Conservation (phyloP, 2,329 filamentous ascomycete species). For the Aspergillus persii region DNA sequence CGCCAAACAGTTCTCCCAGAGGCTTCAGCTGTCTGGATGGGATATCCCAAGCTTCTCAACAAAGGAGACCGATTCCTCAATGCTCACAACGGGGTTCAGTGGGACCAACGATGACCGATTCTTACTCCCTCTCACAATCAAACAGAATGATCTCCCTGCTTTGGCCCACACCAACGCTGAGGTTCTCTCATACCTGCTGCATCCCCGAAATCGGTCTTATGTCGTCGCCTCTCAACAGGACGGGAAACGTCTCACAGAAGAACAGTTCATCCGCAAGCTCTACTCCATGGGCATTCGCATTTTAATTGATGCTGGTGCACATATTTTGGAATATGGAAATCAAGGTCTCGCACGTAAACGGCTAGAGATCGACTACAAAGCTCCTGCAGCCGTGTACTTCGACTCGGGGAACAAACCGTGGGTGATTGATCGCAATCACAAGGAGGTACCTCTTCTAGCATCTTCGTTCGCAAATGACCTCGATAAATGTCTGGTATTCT, state of each 20-base stretch:
- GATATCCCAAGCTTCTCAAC: slow-evolving; percentile 56
- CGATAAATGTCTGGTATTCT: slow-evolving; percentile 54
- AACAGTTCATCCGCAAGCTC: slow-evolving; percentile 46
- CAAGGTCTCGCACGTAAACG: slow-evolving; percentile 49
- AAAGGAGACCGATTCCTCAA: neutral
- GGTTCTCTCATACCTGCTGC: slow-evolving; percentile 59
- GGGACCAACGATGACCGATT: slow-evolving; percentile 66
- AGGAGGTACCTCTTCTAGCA: slow-evolving; percentile 48
- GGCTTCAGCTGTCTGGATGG: slow-evolving; percentile 66
- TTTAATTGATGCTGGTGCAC: slow-evolving; percentile 64
- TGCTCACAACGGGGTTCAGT: slow-evolving; percentile 65
- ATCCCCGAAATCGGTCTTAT: slow-evolving; percentile 52
- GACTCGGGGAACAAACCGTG: slow-evolving; percentile 45
- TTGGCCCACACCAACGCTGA: slow-evolving; percentile 63
- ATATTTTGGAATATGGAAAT: slow-evolving; percentile 63
- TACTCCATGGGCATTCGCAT: slow-evolving; percentile 45
- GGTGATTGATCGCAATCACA: slow-evolving; percentile 43
- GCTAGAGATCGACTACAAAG: slow-evolving; percentile 47
- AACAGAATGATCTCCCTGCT: slow-evolving; percentile 57
- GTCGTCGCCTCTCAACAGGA: slow-evolving; percentile 28
- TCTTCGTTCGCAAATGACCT: slow-evolving; percentile 56
- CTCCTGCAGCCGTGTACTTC: slow-evolving; percentile 57
- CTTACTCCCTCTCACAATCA: slow-evolving; percentile 61
- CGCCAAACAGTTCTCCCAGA: slow-evolving; percentile 62
- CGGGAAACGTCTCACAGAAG: slow-evolving; percentile 47